Conservation (phyloP, 139 green algal genomes). For the Penium margaritaceum region DNA sequence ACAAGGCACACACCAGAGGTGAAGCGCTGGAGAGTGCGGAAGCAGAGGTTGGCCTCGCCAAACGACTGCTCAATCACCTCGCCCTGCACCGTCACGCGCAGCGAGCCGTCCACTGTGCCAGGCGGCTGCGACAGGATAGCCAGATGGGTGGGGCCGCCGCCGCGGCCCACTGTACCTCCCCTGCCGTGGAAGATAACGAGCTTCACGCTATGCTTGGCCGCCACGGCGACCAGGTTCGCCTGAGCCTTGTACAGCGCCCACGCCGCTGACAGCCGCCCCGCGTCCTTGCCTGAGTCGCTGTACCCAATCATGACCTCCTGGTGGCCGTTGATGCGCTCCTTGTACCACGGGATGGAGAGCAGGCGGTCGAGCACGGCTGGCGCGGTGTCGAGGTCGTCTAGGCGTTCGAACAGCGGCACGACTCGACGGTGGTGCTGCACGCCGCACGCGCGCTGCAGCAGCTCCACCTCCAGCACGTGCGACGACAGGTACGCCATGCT, state of each 20-base stretch:
- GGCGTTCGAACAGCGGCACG: conserved; percentile 90
- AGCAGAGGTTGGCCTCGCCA: conserved; percentile 71
- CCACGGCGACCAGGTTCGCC: conserved; percentile 42
- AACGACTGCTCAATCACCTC: conserved; percentile 92
- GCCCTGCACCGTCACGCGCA: conserved; percentile 83
- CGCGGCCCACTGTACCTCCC: conserved; percentile 85
- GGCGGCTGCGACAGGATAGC: conserved; percentile 90
- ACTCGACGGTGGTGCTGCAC: conserved; percentile 62
- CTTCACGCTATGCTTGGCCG: conserved; percentile 45
- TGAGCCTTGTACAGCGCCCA: conserved; percentile 81
- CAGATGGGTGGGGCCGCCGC: conserved; percentile 83
- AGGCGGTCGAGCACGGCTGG: conserved; percentile 49
- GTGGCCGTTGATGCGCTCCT: conserved; percentile 57
- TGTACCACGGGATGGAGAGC: conserved; percentile 57
- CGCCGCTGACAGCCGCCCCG: conserved; percentile 77
- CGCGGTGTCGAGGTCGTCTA: conserved; percentile 73
- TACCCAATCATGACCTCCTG: conserved; percentile 96
- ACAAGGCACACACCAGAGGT: conserved; percentile 29
- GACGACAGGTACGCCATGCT: conserved; percentile 68
- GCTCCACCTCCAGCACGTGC: conserved; percentile 88
- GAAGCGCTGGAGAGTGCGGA: conserved; percentile 61
- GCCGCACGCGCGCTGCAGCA: conserved; percentile 83
- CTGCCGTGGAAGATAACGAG: conserved; percentile 93
- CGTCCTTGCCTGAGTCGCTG: conserved; percentile 93
- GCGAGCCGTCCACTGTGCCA: conserved; percentile 65